Conservation (phyloP, 352 stramenopile genomes). For the Aphanomyces stellatus region DNA sequence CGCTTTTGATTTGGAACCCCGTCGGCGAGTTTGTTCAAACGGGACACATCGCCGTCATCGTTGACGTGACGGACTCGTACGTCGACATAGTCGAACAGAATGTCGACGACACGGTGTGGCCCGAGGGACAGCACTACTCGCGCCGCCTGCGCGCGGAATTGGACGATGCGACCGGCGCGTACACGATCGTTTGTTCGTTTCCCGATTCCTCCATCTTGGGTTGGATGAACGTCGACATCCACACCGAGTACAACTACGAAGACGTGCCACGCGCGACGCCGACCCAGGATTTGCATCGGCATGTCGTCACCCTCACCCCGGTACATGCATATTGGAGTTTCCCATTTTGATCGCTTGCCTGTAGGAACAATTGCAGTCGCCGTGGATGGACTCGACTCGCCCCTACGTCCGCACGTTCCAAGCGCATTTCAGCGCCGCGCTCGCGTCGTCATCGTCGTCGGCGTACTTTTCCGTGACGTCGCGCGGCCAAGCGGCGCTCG, state of each 20-base stretch:
- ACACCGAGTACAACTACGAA: conserved; percentile 13
- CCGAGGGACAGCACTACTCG: neutral
- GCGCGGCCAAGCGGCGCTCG: neutral
- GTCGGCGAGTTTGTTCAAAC: neutral
- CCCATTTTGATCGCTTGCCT: neutral
- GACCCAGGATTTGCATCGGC: neutral
- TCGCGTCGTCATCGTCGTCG: neutral
- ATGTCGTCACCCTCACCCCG: neutral
- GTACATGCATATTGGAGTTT: neutral
- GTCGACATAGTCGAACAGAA: conserved; percentile 11
- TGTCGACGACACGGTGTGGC: conserved; percentile 12
- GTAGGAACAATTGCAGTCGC: neutral
- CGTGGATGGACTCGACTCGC: neutral
- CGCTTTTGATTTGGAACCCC: conserved; percentile 13
- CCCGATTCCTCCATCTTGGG: conserved; percentile 1
- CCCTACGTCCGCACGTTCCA: conserved; percentile 6
- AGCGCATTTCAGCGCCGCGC: neutral
- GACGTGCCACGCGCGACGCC: neutral
- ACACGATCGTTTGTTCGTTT: neutral
- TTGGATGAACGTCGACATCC: neutral
- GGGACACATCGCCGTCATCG: conserved; percentile 12
- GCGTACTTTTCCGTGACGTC: neutral
- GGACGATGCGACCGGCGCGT: neutral
- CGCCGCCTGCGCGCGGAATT: neutral
- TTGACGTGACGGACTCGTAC: neutral